phyloP scores from a whole-genome alignment of 805 yeast genomes.

The Grigorovia yakushimaensis region DNA sequence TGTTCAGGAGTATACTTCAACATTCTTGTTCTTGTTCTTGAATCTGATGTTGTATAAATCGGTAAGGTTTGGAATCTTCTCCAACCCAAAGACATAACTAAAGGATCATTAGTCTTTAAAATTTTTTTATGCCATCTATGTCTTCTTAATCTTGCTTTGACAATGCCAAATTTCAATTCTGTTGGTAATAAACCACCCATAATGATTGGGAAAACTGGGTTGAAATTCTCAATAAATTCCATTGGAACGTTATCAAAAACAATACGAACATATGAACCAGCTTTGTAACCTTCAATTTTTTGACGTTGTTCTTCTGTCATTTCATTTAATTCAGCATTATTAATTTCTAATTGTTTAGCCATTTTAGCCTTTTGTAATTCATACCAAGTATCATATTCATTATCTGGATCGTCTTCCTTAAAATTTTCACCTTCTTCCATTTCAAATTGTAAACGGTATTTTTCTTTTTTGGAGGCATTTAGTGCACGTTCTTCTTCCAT shows the following conservation, averaged over 20 bases:
- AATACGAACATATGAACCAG: conserved; percentile 88
- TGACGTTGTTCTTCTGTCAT: conserved; percentile 71
- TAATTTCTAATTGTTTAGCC: conserved; percentile 92
- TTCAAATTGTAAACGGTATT: conserved; percentile 80
- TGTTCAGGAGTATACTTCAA: conserved; percentile 97
- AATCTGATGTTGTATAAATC: conserved; percentile 89
- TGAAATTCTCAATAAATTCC: conserved; percentile 81
- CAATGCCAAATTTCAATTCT: conserved; percentile 85
- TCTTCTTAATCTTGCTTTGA: conserved; percentile 89
- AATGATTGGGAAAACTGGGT: conserved; percentile 75
- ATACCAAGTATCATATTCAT: conserved; percentile 93
- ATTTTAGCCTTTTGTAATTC: conserved; percentile 94
- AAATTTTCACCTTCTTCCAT: conserved; percentile 52
- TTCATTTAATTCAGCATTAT: conserved; percentile 63
- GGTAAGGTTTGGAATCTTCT: conserved; percentile 96
- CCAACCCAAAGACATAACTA: conserved; percentile 93
- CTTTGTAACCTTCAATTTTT: conserved; percentile 81
- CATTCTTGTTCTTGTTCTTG: conserved; percentile 96
- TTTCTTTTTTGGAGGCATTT: conserved; percentile 85
- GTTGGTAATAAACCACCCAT: conserved; percentile 87
- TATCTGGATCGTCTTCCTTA: conserved; percentile 73
- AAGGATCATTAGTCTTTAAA: conserved; percentile 88
- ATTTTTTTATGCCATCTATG: conserved; percentile 99
- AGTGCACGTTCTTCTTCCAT: conserved; percentile 66
- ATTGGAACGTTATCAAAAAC: conserved; percentile 78